Evolutionary conservation across 164 flowering plant species (phyloP).

Genomic region (Vitis rupestris): DNA sequence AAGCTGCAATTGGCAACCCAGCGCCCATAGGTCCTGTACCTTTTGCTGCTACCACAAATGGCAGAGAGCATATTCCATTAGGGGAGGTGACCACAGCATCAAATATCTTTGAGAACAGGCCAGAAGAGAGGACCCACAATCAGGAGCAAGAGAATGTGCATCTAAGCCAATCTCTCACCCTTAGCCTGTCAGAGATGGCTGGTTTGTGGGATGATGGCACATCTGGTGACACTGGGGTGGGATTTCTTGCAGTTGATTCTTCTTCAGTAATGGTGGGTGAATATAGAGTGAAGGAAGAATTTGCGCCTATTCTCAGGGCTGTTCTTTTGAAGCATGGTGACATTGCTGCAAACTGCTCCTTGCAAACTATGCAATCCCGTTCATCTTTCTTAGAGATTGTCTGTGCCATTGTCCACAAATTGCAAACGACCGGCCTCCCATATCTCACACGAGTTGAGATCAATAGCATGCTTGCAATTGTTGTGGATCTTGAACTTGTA

Average conservation of each 20-base stretch:
- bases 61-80: neutral
- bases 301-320: neutral
- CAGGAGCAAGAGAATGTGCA: neutral
- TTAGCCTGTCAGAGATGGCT: neutral
- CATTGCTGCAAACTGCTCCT: constrained; percentile 4
- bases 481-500: neutral
- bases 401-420: neutral
- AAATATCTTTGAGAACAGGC: neutral
- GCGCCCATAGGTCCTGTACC: neutral
- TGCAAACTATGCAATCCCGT: neutral
- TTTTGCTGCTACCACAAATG: neutral
- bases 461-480: neutral
- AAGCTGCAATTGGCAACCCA: neutral
- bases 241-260: neutral
- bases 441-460: neutral
- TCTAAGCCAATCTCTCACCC: neutral
- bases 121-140: neutral
- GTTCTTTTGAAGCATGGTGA: constrained; percentile 19
- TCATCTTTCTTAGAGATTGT: constrained; percentile 4
- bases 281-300: constrained; percentile 8
- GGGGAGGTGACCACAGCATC: neutral
- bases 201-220: neutral
- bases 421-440: neutral
- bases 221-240: neutral
- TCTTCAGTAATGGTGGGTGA: neutral